Percentiles rank a stretch among this genome's conserved stretches.
Conservation (phyloP, 441 rosid genomes). For the Erodium texanum region DNA sequence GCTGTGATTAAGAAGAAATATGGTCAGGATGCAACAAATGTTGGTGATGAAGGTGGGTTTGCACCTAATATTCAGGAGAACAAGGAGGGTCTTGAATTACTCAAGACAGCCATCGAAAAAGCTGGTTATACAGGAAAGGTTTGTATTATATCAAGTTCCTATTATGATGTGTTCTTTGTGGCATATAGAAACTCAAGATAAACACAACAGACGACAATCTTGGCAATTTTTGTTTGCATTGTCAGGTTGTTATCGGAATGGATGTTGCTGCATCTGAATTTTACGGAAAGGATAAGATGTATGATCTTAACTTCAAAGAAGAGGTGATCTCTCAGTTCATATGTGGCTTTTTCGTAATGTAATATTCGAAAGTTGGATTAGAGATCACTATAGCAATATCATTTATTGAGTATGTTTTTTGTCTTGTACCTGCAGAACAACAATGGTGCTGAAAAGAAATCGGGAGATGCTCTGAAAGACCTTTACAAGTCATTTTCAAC, state of each 20-base stretch:
- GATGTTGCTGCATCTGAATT: constrained; percentile 99
- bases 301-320: constrained; percentile 96
- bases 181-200: neutral
- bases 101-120: constrained; percentile 83
- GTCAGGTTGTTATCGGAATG: constrained; percentile 93
- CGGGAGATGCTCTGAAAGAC: constrained; percentile 79
- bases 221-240: neutral
- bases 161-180: neutral
- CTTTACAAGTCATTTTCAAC: constrained; percentile 76
- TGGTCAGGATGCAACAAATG: constrained; percentile 44
- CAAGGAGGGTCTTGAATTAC: no score
- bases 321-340: constrained; percentile 35
- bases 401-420: neutral
- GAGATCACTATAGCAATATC: neutral
- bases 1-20: constrained; percentile 46
- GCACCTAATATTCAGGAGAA: constrained; percentile 32
- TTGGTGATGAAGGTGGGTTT: constrained; percentile 48
- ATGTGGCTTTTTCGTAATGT: no score
- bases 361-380: no score
- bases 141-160: constrained; percentile 15
- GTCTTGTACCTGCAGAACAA: constrained; percentile 40
- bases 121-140: constrained; percentile 95
- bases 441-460: constrained; percentile 71
- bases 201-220: neutral
- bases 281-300: constrained; percentile 60